Conservation (phyloP, 2,329 filamentous ascomycete species). For the Xylaria polymorpha region DNA sequence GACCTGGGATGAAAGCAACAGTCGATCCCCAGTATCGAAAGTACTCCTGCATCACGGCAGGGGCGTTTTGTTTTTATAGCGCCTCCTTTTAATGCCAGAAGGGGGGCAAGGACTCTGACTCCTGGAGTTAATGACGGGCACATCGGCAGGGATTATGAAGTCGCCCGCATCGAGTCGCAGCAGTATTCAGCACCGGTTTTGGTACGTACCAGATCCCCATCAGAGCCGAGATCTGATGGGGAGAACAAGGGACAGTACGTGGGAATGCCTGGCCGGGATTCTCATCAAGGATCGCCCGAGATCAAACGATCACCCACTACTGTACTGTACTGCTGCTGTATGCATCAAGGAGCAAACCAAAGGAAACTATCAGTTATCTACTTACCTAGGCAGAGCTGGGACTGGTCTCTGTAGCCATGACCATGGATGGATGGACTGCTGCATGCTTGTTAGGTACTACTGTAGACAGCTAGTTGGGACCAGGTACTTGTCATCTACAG, state of each 20-base stretch:
- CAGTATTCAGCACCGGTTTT: conserved; percentile 37
- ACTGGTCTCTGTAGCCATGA: conserved; percentile 6
- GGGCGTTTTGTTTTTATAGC: conserved; percentile 53
- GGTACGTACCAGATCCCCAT: conserved; percentile 40
- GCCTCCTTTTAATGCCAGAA: conserved; percentile 55
- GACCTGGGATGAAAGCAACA: conserved; percentile 56
- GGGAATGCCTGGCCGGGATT: conserved; percentile 46
- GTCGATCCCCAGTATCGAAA: conserved; percentile 52
- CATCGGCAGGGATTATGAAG: conserved; percentile 43
- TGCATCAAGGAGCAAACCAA: conserved; percentile 31
- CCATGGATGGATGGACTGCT: background rate
- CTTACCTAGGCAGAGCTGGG: background rate
- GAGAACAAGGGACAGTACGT: conserved; percentile 42
- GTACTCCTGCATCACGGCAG: conserved; percentile 52
- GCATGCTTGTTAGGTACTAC: conserved; percentile 10
- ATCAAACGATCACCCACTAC: conserved; percentile 54
- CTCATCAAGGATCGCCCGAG: conserved; percentile 53
- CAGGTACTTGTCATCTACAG: conserved; percentile 25
- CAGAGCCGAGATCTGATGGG: conserved; percentile 47
- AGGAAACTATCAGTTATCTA: conserved; percentile 11
- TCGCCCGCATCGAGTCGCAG: conserved; percentile 45
- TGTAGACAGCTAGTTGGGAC: conserved; percentile 13
- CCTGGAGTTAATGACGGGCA: conserved; percentile 53
- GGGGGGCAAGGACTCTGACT: conserved; percentile 50
- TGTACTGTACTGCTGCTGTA: background rate